phyloP scores from a whole-genome alignment of 148 eudicot genomes.

The Rhododendron kiyosumense region DNA sequence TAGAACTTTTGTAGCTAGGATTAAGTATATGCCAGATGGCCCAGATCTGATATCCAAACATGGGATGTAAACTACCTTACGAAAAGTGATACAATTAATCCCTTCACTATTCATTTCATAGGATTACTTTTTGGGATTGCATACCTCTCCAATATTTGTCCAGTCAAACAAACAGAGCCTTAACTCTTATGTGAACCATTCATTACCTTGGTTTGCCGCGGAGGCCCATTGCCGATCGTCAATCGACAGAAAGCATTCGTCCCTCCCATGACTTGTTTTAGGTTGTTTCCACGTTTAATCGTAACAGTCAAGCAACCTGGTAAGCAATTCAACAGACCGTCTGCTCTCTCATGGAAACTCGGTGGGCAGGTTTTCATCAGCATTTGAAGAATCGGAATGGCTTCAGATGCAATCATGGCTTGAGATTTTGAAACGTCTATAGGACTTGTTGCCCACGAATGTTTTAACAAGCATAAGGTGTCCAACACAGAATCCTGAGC shows the following conservation, averaged over 20 bases:
- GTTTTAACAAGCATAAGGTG: constrained; percentile 58
- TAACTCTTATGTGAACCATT: neutral
- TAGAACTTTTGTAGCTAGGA: neutral
- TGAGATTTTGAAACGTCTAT: constrained; percentile 71
- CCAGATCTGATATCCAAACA: neutral
- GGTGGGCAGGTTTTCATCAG: constrained; percentile 77
- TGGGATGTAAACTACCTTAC: neutral
- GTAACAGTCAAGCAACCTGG: constrained; percentile 87
- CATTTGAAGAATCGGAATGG: constrained; percentile 73
- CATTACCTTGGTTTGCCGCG: constrained; percentile 69
- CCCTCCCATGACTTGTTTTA: constrained; percentile 65
- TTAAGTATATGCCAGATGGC: neutral
- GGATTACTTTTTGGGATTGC: neutral
- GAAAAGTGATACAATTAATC: neutral
- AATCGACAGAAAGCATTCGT: constrained; percentile 73
- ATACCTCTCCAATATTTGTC: neutral
- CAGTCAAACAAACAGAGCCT: neutral
- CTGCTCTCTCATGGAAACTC: constrained; percentile 75
- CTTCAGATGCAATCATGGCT: constrained; percentile 69
- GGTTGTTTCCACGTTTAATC: constrained; percentile 58
- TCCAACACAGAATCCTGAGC: constrained; percentile 69
- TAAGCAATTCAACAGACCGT: constrained; percentile 60
- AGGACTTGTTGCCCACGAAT: constrained; percentile 75
- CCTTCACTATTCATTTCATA: neutral
- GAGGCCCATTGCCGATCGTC: constrained; percentile 68